Base-by-base conservation (phyloP, 495 filamentous ascomycete species). In the Penicillium herquei region DNA sequence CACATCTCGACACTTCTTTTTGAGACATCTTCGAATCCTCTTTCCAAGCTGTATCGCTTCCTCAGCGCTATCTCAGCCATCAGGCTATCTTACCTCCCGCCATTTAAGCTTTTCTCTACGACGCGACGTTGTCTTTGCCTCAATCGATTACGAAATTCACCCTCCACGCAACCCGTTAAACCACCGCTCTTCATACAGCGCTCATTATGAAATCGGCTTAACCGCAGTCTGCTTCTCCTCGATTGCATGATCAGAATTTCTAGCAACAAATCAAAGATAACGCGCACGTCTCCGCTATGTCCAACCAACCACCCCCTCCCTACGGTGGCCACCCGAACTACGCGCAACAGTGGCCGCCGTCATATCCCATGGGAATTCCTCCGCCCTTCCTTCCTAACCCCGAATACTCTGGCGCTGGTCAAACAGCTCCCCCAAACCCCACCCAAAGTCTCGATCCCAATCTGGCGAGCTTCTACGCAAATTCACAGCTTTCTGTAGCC, bases 271-370 rank as follows among this genome's bases (percentile, higher is more conserved):
- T 26, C 21, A 26, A 26, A 26, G 21, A 26, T 26, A 26, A 26
- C 14, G 11, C 4, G 5, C 3, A 0, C 16, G n/a, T 17, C 30
- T 42, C 35, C 30, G 71, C 51, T 52, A 86, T 86, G 84, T 78
- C 81, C 39, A 75, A 80, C 56, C 80, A 86, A 68, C 79, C 81
- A 52, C 73, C 73, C 49, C 78, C 81, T 34, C 66, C 79, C 6
- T 84, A 77, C 64, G 79, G 79, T 49, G 74, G 69, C 13, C 67
- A 67, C 35, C 52, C 64, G 31, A 65, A 66, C 52, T 70, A 70
- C 52, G 55, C 64, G 7, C 63, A 51, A 33, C 70, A 68, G 58
- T 77, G 74, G 74, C 63, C 63, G 49, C 46, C 62, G 1, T 50
- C 68, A 16, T 62, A 65, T 43, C 63, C 68, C 33, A 32, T 64